These are phyloP conservation scores for Zygosaccharomyces sapae DNA, from an alignment of 1,139 yeast species.

Conservation along the genomic window DNA sequence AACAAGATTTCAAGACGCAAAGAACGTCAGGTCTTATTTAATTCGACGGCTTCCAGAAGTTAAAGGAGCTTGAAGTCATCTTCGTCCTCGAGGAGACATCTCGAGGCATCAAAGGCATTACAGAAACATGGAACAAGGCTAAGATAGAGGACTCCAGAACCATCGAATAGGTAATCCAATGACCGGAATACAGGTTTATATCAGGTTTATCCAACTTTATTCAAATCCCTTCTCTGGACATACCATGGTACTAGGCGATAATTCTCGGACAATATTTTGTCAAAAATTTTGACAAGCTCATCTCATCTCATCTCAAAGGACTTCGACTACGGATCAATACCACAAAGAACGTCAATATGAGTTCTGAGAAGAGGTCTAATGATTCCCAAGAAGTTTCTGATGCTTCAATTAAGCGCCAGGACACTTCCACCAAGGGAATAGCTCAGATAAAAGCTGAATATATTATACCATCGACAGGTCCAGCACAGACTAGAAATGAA, in stretches of 20 bases:
- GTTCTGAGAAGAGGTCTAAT: conserved; percentile 10
- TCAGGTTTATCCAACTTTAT: background rate
- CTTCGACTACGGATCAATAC: background rate
- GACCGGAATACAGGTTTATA: background rate
- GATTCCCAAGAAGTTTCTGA: conserved; percentile 4
- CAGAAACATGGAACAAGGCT: too few species aligned
- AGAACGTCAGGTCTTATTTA: too few species aligned
- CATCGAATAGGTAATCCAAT: too few species aligned
- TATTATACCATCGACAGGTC: conserved; percentile 36
- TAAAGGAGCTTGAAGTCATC: too few species aligned
- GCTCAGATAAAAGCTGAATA: conserved; percentile 66
- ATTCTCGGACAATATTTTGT: background rate
- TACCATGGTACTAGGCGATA: background rate
- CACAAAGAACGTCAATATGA: conserved; percentile 3
- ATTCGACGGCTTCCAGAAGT: too few species aligned
- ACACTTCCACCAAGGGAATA: conserved; percentile 44
- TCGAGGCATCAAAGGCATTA: too few species aligned
- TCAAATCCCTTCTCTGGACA: background rate
- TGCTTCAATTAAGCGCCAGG: conserved; percentile 14
- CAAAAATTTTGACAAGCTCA: conserved; percentile 13
- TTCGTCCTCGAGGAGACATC: too few species aligned
- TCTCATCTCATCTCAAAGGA: conserved; percentile 15
- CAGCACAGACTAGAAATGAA: conserved; percentile 14
- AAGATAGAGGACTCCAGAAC: too few species aligned
- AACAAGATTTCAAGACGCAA: too few species aligned